Base-by-base conservation (phyloP, 371 early-diverging fungal genomes). In the Zychaea mexicana region DNA sequence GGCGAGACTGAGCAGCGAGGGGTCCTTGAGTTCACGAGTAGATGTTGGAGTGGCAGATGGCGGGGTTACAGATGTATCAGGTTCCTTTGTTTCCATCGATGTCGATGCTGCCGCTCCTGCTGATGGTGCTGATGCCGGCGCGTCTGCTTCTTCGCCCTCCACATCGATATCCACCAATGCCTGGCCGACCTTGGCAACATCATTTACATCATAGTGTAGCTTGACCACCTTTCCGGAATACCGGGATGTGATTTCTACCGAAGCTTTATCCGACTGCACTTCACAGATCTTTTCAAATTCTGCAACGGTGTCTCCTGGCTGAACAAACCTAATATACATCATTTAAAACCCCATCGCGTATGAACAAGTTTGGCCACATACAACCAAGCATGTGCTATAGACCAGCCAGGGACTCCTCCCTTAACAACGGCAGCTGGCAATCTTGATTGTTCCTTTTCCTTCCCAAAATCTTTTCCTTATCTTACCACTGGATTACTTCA, bases 261-360 rank as follows among this genome's bases (percentile, higher is more conserved):
- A 93, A 7, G 98, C 98, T 85, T 98, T 98, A 78, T 98, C 98
- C 7, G 94, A 93, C 69, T 98, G 98, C 15, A 98, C 98, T 72
- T 98, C 98, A 70, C 96, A 95, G 45, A 98, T 92, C 73, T 90
- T 92, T 70, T 94, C 91, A 73, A 98, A 98, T 83, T 98, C 94
- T 31, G 87, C 82, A n/a, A 98, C 90, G 33, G 76, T 78, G 67
- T 91, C 89, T 52, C 98, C 98, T 3, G 86, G 87, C 82, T 98
- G 92, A 39, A 98, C 93, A 66, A 93, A 93, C 95, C 94, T 94
- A 57, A 36, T 19, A 26, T 6, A 19, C 17, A 56, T 32, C 22
- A 24, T 30, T 19, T 52, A 24, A 10, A 45, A 30, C 45, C n/a
- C n/a, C 27, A 4, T 15, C 24, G 31, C 27, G 21, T 46, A 19